A percentile compares a stretch with the other conserved stretches of the same genome.
Conservation (phyloP, 352 stramenopile species). For the Pythium periplocum region DNA sequence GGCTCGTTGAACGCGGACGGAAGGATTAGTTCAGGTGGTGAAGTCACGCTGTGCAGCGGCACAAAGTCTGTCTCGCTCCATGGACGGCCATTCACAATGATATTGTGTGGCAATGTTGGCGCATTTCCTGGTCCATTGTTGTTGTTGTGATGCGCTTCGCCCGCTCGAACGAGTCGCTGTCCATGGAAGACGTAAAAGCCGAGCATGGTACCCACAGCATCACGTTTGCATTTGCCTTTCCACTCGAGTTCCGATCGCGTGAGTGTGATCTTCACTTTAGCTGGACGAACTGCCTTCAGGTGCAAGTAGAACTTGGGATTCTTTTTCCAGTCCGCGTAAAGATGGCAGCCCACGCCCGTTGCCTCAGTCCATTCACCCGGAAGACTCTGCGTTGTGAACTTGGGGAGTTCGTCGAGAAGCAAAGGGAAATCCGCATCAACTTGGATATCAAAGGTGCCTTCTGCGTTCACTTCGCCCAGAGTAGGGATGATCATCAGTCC, state of each 20-base stretch:
- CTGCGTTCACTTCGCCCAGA: conserved; percentile 56
- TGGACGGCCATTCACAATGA: conserved; percentile 60
- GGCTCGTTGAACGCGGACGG: conserved; percentile 70
- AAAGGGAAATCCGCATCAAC: conserved; percentile 80
- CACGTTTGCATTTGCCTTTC: conserved; percentile 72
- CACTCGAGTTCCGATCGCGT: conserved; percentile 80
- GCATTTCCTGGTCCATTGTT: not conserved
- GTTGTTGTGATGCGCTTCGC: conserved; percentile 12
- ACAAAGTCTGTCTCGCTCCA: conserved; percentile 87
- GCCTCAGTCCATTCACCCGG: conserved; percentile 68
- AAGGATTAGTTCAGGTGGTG: conserved; percentile 58
- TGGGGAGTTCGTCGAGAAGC: conserved; percentile 49
- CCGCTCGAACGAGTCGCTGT: conserved; percentile 30
- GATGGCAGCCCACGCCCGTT: conserved; percentile 66
- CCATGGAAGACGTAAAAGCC: conserved; percentile 84
- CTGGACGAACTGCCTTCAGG: conserved; percentile 61
- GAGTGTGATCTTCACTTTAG: conserved; percentile 75
- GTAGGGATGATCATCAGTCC: conserved; percentile 73
- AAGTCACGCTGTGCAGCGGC: conserved; percentile 62
- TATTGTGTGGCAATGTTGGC: conserved; percentile 12
- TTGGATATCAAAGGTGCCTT: conserved; percentile 83
- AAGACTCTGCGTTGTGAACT: conserved; percentile 66
- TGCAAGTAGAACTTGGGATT: conserved; percentile 83
- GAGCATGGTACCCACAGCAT: conserved; percentile 87
- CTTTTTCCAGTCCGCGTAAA: conserved; percentile 83